These are phyloP conservation scores for Auriscalpium microsporum DNA, from an alignment of 768 basidiomycete genomes.

Conservation along the genomic window DNA sequence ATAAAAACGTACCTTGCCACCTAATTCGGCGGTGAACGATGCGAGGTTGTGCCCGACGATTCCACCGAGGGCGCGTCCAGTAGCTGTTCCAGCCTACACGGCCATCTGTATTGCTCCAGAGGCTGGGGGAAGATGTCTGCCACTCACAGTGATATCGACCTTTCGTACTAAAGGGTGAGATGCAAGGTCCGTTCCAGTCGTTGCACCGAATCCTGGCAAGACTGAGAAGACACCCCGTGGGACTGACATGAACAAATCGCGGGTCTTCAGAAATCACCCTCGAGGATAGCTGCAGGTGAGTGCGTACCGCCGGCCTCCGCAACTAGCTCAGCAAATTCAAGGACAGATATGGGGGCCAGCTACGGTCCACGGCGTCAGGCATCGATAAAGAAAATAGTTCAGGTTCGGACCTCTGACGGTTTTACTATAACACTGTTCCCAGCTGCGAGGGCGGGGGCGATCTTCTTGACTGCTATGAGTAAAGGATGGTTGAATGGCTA, in stretches of 20 bases:
- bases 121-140: no score
- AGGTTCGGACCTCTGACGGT: constrained; percentile 55
- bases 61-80: constrained; percentile 66
- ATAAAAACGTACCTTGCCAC: constrained; percentile 54
- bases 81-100: constrained; percentile 63
- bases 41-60: constrained; percentile 70
- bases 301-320: constrained; percentile 54
- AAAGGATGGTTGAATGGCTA: constrained; percentile 88
- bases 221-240: constrained; percentile 67
- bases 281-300: background rate
- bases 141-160: constrained; percentile 73
- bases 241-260: constrained; percentile 36
- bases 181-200: constrained; percentile 57
- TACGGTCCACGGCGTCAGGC: constrained; percentile 15
- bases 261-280: background rate
- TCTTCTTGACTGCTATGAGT: constrained; percentile 85
- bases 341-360: constrained; percentile 72
- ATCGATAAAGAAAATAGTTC: background rate
- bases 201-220: constrained; percentile 61
- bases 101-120: background rate
- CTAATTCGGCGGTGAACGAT: constrained; percentile 74
- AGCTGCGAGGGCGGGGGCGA: constrained; percentile 76
- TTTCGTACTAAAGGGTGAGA: constrained; percentile 63
- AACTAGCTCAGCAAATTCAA: constrained; percentile 66
- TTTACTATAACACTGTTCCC: constrained; percentile 81